phyloP scores from a whole-genome alignment of 192 early-diverging fungal genomes.

The Coemansia sp. region DNA sequence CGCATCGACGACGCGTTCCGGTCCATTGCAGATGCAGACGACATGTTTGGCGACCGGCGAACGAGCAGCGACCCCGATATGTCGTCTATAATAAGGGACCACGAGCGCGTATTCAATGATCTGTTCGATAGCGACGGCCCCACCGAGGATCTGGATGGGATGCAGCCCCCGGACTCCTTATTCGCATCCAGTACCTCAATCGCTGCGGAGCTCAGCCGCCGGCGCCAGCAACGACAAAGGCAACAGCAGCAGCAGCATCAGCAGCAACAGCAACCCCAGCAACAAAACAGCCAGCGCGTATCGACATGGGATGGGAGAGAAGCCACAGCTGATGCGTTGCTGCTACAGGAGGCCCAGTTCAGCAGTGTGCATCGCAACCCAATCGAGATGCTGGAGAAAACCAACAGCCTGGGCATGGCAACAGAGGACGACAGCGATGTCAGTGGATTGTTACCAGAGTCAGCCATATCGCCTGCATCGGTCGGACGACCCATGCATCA shows the following conservation, averaged over 20 bases:
- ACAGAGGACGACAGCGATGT: constrained; percentile 22
- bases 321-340: constrained; percentile 33
- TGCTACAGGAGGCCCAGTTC: constrained; percentile 32
- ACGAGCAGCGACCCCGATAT: constrained; percentile 29
- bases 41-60: constrained; percentile 30
- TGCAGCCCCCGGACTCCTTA: constrained; percentile 35
- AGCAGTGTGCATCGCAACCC: constrained; percentile 12
- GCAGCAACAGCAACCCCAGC: neutral
- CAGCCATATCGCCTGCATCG: constrained; percentile 16
- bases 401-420: constrained; percentile 44
- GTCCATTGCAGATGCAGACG: constrained; percentile 16
- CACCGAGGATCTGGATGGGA: constrained; percentile 11
- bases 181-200: constrained; percentile 52
- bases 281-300: constrained; percentile 1
- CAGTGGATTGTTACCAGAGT: constrained; percentile 38
- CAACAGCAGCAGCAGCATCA: constrained; percentile 2
- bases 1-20: neutral
- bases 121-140: constrained; percentile 23
- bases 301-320: constrained; percentile 50
- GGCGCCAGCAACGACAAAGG: neutral
- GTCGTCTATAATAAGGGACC: constrained; percentile 38
- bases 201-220: constrained; percentile 28
- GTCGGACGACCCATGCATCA: neutral
- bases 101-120: constrained; percentile 40
- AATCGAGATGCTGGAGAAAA: constrained; percentile 38